Evolutionary conservation across 1,284 basidiomycete species (phyloP), one percentile per base, ranked within the genome.

Genomic region (Cerrena zonata): DNA sequence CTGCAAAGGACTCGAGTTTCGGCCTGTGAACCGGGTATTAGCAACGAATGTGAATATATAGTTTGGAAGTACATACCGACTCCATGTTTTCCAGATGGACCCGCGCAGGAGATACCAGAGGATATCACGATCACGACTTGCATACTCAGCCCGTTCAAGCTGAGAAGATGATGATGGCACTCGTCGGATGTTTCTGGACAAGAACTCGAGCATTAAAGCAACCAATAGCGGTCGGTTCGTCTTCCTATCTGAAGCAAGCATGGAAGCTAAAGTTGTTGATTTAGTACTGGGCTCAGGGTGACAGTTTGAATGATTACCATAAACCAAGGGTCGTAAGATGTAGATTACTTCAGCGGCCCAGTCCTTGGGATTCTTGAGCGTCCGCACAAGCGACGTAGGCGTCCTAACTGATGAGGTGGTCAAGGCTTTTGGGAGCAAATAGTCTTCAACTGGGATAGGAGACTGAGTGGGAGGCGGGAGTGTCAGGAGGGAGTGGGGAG

Each of bases 61-160:
- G 34, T 36, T 36, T n/a, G n/a, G n/a, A n/a, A n/a, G n/a, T n/a
- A n/a, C 78, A 52, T 56, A 87, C 84, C 84, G 75, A 30, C 94
- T 95, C 71, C 84, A 94, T 2, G 78, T 76, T 56, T 89, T 73
- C 94, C 94, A 98, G 50, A 94, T 80, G 3, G 89, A 85, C 23
- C 93, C 94, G 34, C 91, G 83, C 55, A 97, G 72, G 46, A 96
- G 76, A 66, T 94, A 94, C 82, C 86, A 90, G 26, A 89, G 69
- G 53, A 97, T 77, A 56, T 88, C 84, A 44, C 86, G 78, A 65
- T 94, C 91, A 56, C 92, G 74, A 48, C 80, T 77, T 15, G 89
- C 81, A 62, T 95, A 91, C 66, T 96, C 93, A 11, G 76, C 75
- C 51, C 85, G 78, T 63, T 91, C 89, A 18, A 90, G 72, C 2